These are phyloP conservation scores for Debaryomycetaceae sp. DNA, from an alignment of 1,139 yeast species.

Conservation along the genomic window DNA sequence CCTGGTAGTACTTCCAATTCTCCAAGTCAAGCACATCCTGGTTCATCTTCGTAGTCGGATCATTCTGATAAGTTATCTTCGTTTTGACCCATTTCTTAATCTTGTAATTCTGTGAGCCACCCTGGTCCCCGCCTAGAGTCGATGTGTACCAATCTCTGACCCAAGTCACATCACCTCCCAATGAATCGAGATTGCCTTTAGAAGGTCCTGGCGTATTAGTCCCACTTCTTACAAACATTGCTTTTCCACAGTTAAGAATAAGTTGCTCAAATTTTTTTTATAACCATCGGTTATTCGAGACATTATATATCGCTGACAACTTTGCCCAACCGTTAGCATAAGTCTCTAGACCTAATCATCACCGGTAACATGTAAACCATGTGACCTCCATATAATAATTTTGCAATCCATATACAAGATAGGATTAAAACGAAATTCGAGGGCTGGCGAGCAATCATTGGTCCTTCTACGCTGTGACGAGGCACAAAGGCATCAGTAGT, in stretches of 20 bases:
- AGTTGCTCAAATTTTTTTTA: neutral
- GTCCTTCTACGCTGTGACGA: too few relatives aligned
- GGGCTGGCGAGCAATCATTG: neutral
- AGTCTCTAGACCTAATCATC: neutral
- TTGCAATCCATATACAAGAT: neutral
- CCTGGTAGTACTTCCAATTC: slow-evolving; percentile 25
- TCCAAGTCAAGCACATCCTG: slow-evolving; percentile 30
- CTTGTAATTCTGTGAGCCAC: slow-evolving; percentile 15
- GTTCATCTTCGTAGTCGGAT: slow-evolving; percentile 10
- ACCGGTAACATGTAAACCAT: neutral
- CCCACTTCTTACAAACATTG: slow-evolving; percentile 19
- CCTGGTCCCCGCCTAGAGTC: slow-evolving; percentile 11
- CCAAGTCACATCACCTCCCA: slow-evolving; percentile 37
- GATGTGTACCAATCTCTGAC: slow-evolving; percentile 38
- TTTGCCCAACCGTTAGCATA: too few relatives aligned
- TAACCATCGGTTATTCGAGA: neutral
- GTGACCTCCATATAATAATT: neutral
- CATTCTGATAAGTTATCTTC: slow-evolving; percentile 16
- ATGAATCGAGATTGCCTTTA: slow-evolving; percentile 16
- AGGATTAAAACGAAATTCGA: neutral
- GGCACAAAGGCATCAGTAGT: too few relatives aligned
- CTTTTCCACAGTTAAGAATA: neutral
- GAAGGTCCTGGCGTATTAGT: slow-evolving; percentile 17
- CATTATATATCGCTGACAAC: neutral
- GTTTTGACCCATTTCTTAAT: slow-evolving; percentile 44